Conservation (phyloP, 495 filamentous ascomycete species). For the Aspergillus heteromorphus region DNA sequence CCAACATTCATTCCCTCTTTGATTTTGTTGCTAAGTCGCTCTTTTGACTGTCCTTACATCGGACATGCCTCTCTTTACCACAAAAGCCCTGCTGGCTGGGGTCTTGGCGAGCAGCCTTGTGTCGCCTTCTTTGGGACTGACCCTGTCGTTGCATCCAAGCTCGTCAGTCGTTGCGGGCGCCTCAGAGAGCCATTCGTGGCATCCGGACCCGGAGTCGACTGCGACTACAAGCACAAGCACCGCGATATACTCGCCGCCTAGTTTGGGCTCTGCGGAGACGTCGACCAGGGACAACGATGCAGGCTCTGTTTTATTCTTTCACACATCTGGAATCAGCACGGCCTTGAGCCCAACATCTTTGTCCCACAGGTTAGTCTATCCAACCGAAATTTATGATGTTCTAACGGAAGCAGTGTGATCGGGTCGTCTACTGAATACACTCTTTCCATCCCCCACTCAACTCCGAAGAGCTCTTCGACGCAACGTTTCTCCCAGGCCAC, state of each 20-base stretch:
- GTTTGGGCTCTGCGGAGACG: neutral
- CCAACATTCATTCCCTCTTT: neutral
- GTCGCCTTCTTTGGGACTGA: neutral
- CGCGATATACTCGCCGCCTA: neutral
- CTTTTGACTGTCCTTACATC: neutral
- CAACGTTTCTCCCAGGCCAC: neutral
- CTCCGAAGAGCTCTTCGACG: neutral
- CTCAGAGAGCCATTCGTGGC: neutral
- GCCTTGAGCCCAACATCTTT: neutral
- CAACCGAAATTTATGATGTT: neutral
- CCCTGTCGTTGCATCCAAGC: neutral
- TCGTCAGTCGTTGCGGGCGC: neutral
- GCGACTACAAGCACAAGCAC: neutral
- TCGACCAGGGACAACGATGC: neutral
- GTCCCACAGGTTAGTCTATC: neutral
- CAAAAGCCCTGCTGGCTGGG: neutral
- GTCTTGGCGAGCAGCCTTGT: neutral
- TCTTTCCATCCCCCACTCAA: neutral
- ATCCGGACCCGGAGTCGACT: neutral
- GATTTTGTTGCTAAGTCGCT: neutral
- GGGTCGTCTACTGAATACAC: neutral
- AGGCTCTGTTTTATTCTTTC: neutral
- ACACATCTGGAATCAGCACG: neutral
- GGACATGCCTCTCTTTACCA: neutral
- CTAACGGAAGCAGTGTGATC: neutral